Evolutionary conservation across 345 rosid genomes (phyloP).

Genomic region (Cardamine resedifolia): DNA sequence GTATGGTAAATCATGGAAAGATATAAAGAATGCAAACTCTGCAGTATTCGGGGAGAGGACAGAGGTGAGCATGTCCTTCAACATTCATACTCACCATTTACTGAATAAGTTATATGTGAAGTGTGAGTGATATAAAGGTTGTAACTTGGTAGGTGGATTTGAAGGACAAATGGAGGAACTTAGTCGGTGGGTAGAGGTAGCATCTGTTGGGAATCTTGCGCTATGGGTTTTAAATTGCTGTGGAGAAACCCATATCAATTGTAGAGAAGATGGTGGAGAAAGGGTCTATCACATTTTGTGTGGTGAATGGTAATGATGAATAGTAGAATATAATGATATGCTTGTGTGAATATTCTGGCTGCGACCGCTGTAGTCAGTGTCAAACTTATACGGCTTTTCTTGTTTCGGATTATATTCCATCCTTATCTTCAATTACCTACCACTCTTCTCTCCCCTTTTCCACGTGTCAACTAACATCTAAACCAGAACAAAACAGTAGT

Average conservation of each 20-base stretch:
- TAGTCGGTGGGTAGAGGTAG: constrained; percentile 21
- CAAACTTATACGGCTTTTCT: constrained; percentile 34
- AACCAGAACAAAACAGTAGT: constrained; percentile 31
- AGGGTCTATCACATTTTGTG: constrained; percentile 14
- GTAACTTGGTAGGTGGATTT: constrained; percentile 30
- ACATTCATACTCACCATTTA: constrained; percentile 5
- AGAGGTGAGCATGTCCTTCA: constrained; percentile 20
- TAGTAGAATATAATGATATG: constrained; percentile 25
- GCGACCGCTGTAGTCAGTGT: constrained; percentile 27
- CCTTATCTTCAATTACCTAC: constrained; percentile 27
- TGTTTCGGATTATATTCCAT: constrained; percentile 27
- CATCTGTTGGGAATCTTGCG: neutral
- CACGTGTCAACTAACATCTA: constrained; percentile 30
- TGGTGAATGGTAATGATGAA: constrained; percentile 28
- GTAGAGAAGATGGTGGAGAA: constrained; percentile 13
- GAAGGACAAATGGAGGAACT: constrained; percentile 40
- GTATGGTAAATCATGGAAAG: constrained; percentile 35
- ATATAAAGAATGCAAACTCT: constrained; percentile 33
- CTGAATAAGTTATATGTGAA: neutral
- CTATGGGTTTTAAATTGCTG: constrained; percentile 10
- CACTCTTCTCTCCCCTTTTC: constrained; percentile 11
- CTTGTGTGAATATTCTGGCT: constrained; percentile 13
- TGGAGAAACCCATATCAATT: constrained; percentile 12
- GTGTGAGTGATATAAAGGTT: constrained; percentile 15
- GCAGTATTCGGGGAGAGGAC: constrained; percentile 31